Evolutionary conservation across 2,329 filamentous ascomycete genomes (phyloP).

Genomic region (Trichoderma sp.): DNA sequence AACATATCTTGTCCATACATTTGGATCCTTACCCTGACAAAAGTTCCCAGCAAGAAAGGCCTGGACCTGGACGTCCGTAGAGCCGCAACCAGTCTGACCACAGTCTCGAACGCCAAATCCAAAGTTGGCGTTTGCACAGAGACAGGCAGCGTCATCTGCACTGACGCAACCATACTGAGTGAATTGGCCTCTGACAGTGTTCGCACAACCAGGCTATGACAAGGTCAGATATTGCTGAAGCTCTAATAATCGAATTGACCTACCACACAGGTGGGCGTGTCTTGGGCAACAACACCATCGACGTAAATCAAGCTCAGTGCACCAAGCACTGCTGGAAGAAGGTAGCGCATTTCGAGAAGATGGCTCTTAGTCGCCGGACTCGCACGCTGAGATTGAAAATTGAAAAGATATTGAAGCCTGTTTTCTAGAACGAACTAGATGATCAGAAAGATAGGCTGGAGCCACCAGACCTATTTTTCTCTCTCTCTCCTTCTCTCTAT

Average conservation of each 20-base stretch:
- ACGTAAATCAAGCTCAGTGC: conserved; percentile 31
- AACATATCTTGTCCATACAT: neutral
- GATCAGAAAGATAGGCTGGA: neutral
- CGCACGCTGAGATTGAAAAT: neutral
- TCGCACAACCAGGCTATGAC: conserved; percentile 26
- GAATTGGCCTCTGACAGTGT: conserved; percentile 25
- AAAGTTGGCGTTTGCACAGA: conserved; percentile 36
- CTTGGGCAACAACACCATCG: conserved; percentile 29
- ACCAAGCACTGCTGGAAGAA: conserved; percentile 30
- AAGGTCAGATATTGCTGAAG: neutral
- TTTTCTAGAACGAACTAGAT: neutral
- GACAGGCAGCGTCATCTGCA: conserved; percentile 37
- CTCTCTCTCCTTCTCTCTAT: neutral
- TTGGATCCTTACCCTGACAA: conserved; percentile 24
- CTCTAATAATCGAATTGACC: conserved; percentile 24
- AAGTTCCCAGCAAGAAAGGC: conserved; percentile 27
- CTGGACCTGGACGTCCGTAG: conserved; percentile 31
- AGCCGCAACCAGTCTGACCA: conserved; percentile 30
- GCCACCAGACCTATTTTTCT: neutral
- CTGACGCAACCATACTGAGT: conserved; percentile 28
- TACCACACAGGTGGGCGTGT: conserved; percentile 32
- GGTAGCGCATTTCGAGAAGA: conserved; percentile 23
- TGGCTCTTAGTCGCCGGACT: neutral
- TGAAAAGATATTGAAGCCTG: neutral
- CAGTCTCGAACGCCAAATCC: conserved; percentile 38